These are phyloP conservation scores for Dipodascus geniculatus DNA, from an alignment of 805 yeast species.

Conservation along the genomic window DNA sequence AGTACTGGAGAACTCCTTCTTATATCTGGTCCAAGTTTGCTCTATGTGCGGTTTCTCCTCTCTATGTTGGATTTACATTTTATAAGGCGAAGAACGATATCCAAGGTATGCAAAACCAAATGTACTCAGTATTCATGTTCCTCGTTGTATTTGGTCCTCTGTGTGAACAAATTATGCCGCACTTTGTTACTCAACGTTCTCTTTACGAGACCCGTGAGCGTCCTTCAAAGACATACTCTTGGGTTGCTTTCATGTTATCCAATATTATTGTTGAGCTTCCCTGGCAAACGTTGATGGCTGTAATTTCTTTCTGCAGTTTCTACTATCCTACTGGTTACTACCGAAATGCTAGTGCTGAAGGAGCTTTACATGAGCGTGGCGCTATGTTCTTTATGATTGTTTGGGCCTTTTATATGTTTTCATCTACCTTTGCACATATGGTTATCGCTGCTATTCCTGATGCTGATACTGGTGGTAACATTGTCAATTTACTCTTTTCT, in stretches of 20 bases:
- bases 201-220: conserved; percentile 63
- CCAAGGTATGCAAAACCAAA: conserved; percentile 67
- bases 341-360: conserved; percentile 40
- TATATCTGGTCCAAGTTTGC: conserved; percentile 46
- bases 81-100: conserved; percentile 49
- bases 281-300: conserved; percentile 49
- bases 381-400: conserved; percentile 28
- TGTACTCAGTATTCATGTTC: conserved; percentile 67
- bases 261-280: conserved; percentile 60
- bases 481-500: conserved; percentile 45
- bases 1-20: conserved; percentile 54
- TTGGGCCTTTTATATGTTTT: conserved; percentile 35
- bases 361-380: conserved; percentile 32
- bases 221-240: conserved; percentile 58
- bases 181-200: conserved; percentile 47
- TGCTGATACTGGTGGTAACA: conserved; percentile 53
- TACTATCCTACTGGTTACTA: conserved; percentile 68
- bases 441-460: conserved; percentile 45
- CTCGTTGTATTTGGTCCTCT: conserved; percentile 41
- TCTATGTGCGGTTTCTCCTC: conserved; percentile 40
- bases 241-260: conserved; percentile 51
- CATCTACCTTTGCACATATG: conserved; percentile 26
- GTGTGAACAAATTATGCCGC: conserved; percentile 52
- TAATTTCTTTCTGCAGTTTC: conserved; percentile 42
- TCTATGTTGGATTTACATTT: conserved; percentile 61